Percentiles rank a stretch among this genome's conserved stretches.
phyloP scores from a whole-genome alignment of 441 rosid genomes.

The Biscutella laevigata region DNA sequence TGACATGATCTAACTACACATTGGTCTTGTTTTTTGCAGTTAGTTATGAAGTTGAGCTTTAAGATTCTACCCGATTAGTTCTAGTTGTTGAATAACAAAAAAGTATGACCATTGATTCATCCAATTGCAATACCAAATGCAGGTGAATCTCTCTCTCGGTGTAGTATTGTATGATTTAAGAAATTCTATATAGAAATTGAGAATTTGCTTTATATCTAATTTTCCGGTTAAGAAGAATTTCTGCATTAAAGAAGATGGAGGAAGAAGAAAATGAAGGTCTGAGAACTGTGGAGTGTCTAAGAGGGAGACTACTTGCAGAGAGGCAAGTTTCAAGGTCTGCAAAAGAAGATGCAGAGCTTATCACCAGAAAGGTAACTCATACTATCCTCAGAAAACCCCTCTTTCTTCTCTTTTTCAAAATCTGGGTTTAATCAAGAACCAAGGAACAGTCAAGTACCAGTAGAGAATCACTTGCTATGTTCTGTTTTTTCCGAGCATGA shows the following conservation, averaged over 20 bases:
- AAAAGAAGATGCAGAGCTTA: slow-evolving; percentile 47
- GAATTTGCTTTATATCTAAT: neutral
- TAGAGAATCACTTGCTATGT: slow-evolving; percentile 1
- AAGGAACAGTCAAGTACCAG: neutral
- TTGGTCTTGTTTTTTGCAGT: slow-evolving; percentile 16
- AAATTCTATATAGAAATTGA: slow-evolving; percentile 8
- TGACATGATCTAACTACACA: slow-evolving; percentile 22
- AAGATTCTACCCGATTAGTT: slow-evolving; percentile 9
- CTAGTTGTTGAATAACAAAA: slow-evolving; percentile 8
- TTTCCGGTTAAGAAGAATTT: slow-evolving; percentile 11
- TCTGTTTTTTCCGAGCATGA: no score
- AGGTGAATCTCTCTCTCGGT: slow-evolving; percentile 25
- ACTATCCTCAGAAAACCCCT: no score
- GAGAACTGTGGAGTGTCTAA: slow-evolving; percentile 62
- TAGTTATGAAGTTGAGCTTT: slow-evolving; percentile 17
- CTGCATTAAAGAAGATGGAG: slow-evolving; percentile 36
- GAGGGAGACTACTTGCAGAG: slow-evolving; percentile 79
- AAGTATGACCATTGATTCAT: slow-evolving; percentile 25
- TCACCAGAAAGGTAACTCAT: slow-evolving; percentile 46
- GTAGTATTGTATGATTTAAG: slow-evolving; percentile 11
- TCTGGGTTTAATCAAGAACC: slow-evolving; percentile 7
- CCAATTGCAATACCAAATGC: slow-evolving; percentile 24
- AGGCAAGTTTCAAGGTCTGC: slow-evolving; percentile 69
- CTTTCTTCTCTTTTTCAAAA: no score
- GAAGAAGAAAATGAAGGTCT: slow-evolving; percentile 37